A percentile compares a stretch with the other conserved stretches of the same genome.
Conservation (phyloP, 2,329 filamentous ascomycete genomes). For the Ophiostoma piceae region DNA sequence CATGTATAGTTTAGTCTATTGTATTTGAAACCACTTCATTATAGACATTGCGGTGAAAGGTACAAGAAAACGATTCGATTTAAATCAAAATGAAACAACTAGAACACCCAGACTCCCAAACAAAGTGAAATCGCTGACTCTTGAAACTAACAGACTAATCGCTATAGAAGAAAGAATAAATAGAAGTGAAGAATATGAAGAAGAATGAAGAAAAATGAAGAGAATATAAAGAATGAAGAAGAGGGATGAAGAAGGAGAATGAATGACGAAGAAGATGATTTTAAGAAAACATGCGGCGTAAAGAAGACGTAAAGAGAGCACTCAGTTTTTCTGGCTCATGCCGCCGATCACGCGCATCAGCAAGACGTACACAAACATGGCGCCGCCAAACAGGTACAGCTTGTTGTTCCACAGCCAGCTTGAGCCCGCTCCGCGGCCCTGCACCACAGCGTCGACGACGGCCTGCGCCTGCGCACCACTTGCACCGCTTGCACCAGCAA, state of each 20-base stretch:
- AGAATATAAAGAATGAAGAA: neutral
- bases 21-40: no score
- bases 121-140: neutral
- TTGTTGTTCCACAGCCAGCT: constrained; percentile 80
- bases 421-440: constrained; percentile 71
- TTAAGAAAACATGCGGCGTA: no score
- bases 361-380: constrained; percentile 77
- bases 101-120: neutral
- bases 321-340: constrained; percentile 6
- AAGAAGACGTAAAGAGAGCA: no score
- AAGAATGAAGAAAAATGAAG: neutral
- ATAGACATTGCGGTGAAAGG: no score
- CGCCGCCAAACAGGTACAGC: constrained; percentile 62
- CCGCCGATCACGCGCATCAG: constrained; percentile 65
- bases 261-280: no score
- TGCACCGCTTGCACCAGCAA: constrained; percentile 41
- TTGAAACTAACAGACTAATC: no score
- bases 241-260: neutral
- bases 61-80: neutral
- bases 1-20: no score
- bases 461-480: constrained; percentile 61
- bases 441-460: constrained; percentile 71
- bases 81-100: no score
- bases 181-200: constrained; percentile 1
- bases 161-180: constrained; percentile 12